A percentile compares a stretch with the other conserved stretches of the same genome.
Evolutionary conservation across 148 eudicot species (phyloP).

Genomic region (Chenopodium suecicum): DNA sequence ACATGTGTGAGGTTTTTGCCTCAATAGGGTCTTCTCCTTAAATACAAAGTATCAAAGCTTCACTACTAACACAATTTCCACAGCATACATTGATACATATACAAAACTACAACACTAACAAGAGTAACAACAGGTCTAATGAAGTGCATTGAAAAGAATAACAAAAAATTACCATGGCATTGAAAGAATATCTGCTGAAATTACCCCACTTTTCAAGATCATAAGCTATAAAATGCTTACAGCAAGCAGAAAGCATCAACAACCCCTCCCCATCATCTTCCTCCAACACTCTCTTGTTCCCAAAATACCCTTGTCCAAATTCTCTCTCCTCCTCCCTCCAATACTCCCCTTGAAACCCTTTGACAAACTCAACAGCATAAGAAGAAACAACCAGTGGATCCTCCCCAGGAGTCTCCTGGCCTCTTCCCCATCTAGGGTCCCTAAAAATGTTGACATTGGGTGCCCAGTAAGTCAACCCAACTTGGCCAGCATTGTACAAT

Average conservation of each 20-base stretch:
- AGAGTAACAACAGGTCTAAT: too few species aligned
- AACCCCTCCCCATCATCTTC: slow-evolving; percentile 28
- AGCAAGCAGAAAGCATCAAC: slow-evolving; percentile 94
- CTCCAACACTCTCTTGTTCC: slow-evolving; percentile 32
- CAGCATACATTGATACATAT: too few species aligned
- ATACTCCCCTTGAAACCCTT: slow-evolving; percentile 61
- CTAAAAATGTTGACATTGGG: slow-evolving; percentile 86
- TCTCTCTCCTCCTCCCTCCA: slow-evolving; percentile 13
- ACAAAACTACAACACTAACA: too few species aligned
- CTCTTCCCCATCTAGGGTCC: slow-evolving; percentile 99
- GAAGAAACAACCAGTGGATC: slow-evolving; percentile 68
- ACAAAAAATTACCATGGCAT: slow-evolving; percentile 63
- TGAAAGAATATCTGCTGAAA: slow-evolving; percentile 70
- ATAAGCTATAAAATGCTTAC: slow-evolving; percentile 94
- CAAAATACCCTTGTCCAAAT: not conserved
- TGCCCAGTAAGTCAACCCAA: slow-evolving; percentile 95
- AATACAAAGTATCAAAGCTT: too few species aligned
- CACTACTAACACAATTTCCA: too few species aligned
- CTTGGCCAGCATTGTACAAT: slow-evolving; percentile 79
- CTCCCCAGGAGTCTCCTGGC: slow-evolving; percentile 96
- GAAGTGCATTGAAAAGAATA: too few species aligned
- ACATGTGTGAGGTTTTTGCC: too few species aligned
- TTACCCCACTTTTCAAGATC: slow-evolving; percentile 81
- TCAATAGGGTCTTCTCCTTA: too few species aligned
- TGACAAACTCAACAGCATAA: slow-evolving; percentile 65